phyloP scores from a whole-genome alignment of 345 rosid genomes.

The Camelina hispida region DNA sequence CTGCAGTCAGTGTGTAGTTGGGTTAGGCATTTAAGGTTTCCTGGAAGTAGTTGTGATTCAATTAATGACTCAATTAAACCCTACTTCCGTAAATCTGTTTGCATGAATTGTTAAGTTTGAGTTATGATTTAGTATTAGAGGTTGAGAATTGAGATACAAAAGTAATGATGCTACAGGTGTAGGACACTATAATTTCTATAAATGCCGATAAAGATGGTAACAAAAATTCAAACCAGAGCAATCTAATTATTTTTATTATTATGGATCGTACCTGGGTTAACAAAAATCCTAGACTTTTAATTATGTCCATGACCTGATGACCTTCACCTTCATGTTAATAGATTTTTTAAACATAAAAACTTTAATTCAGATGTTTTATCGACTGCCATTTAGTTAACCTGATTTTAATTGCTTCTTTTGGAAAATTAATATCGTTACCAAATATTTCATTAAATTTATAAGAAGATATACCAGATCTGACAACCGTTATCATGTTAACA shows the following conservation, averaged over 20 bases:
- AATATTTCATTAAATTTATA: not conserved
- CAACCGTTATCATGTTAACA: not conserved
- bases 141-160: not conserved
- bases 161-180: slow-evolving; percentile 9
- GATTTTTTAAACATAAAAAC: not conserved
- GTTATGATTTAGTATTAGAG: not conserved
- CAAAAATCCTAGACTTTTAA: slow-evolving; percentile 9
- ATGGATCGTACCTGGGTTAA: slow-evolving; percentile 4
- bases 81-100: not conserved
- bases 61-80: slow-evolving; percentile 32
- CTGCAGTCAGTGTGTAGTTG: slow-evolving; percentile 47
- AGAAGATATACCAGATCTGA: not conserved
- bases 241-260: not conserved
- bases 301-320: not conserved
- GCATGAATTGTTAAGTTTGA: slow-evolving; percentile 37
- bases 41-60: slow-evolving; percentile 55
- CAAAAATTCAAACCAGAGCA: slow-evolving; percentile 1
- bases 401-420: not conserved
- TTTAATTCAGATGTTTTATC: not conserved
- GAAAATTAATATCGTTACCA: not conserved
- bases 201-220: slow-evolving; percentile 43
- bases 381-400: not conserved
- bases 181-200: slow-evolving; percentile 7
- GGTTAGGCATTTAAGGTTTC: slow-evolving; percentile 59
- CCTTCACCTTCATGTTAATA: not conserved